Evolutionary conservation across 1,139 yeast species (phyloP), one percentile per base, ranked within the genome.

Genomic region (Saccharomycopsis phalli): DNA sequence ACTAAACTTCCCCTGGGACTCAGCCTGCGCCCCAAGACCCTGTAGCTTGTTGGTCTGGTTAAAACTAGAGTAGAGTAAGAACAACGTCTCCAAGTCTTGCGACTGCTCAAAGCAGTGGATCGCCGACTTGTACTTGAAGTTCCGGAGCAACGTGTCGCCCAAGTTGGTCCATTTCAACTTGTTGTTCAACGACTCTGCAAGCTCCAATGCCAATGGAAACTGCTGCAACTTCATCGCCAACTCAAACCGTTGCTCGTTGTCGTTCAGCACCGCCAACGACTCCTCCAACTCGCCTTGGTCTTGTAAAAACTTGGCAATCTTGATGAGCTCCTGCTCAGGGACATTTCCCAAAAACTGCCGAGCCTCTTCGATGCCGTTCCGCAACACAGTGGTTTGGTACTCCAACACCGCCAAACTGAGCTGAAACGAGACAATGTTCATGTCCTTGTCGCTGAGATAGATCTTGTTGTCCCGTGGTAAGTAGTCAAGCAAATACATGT

Each of bases 321-420:
- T 87, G 51, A 77, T 70, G 52, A 76, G 68, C 56, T 93, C 95
- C 25, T 68, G 70, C 56, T 66, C 77, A 35, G 71, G 70, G 50
- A 76, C 73, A 44, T 72, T 77, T 76, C 36, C 87, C 68, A 46
- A 87, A 69, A 47, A 70, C 70, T 32, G 77, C 47, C 71, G 65
- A 13, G 91, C 81, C 42, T 77, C 74, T 38, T 81, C 84, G 54
- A 88, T 66, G 55, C 93, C 97, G 38, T 96, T 97, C 60, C 98
- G 79, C 65, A 91, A 70, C 4, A 91, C 95, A 49, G 88, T 75
- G 1, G 99, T 91, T 67, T 91, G 97, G 61, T 87, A 87, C 63
- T 88, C 97, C 50, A 91, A 71, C 7, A 93, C 94, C 20, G 87
- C 76, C 36, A 91, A 65, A 31, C 94, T 83, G 41, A 93, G 70